Conservation (phyloP, 2,329 filamentous ascomycete genomes). For the Colletotrichum siamense region DNA sequence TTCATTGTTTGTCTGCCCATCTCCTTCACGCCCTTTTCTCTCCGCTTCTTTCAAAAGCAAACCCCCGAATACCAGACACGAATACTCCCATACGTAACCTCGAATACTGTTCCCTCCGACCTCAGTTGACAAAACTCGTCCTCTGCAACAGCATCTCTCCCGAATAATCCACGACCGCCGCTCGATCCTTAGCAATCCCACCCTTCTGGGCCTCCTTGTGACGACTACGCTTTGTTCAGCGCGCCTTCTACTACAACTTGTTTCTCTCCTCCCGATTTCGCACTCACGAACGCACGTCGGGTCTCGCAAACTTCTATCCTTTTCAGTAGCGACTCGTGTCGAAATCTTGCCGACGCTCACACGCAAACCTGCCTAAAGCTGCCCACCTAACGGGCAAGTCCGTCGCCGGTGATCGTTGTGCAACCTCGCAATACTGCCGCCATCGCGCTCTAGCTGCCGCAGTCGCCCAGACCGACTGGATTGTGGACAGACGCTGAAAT, state of each 20-base stretch:
- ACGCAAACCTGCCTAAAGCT: background rate
- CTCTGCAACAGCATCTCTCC: background rate
- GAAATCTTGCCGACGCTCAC: background rate
- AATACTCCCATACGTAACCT: background rate
- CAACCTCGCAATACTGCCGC: background rate
- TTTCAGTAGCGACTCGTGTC: background rate
- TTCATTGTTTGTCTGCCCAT: background rate
- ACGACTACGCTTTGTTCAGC: background rate
- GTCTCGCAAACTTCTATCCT: background rate
- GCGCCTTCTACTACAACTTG: background rate
- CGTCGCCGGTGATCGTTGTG: background rate
- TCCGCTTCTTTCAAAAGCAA: background rate
- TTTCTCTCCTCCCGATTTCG: background rate
- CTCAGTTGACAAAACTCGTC: background rate
- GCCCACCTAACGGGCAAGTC: conserved; percentile 3
- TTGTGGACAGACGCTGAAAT: background rate
- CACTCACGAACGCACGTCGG: background rate
- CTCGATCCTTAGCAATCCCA: background rate
- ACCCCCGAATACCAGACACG: background rate
- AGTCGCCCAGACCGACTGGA: conserved; percentile 19
- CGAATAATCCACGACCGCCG: background rate
- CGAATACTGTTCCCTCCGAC: background rate
- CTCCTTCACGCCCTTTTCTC: background rate
- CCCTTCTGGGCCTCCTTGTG: background rate
- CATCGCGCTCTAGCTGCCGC: conserved; percentile 2